Evolutionary conservation across 352 stramenopile species (phyloP).

Genomic region (Globisporangium uncinulatum): DNA sequence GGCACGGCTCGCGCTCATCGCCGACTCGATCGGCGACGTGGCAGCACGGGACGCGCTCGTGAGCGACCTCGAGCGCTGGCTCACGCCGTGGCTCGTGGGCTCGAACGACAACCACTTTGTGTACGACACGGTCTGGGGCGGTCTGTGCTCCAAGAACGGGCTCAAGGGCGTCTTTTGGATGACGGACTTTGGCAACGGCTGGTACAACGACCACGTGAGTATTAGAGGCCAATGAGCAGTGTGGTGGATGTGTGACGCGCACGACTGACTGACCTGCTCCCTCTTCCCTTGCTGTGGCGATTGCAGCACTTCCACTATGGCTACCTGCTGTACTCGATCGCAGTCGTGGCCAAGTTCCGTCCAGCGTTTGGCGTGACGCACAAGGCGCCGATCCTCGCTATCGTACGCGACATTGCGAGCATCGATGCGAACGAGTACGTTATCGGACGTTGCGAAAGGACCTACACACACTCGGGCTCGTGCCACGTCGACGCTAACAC

Average conservation of each 20-base stretch:
- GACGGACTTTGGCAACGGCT: slow-evolving; percentile 92
- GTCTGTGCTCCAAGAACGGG: slow-evolving; percentile 87
- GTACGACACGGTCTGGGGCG: slow-evolving; percentile 92
- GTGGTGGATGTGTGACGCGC: background rate
- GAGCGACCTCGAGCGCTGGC: slow-evolving; percentile 54
- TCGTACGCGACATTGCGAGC: slow-evolving; percentile 77
- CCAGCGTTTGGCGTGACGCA: slow-evolving; percentile 64
- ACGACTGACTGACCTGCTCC: background rate
- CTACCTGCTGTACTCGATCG: slow-evolving; percentile 87
- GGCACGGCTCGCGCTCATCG: slow-evolving; percentile 73
- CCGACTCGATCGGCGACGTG: slow-evolving; percentile 55
- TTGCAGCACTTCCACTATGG: slow-evolving; percentile 96
- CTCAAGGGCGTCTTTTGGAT: slow-evolving; percentile 87
- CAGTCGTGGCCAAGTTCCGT: slow-evolving; percentile 75
- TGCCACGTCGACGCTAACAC: background rate
- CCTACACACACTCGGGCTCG: background rate
- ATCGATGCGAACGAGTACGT: slow-evolving; percentile 57
- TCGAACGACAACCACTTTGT: slow-evolving; percentile 83
- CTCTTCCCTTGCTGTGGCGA: slow-evolving; percentile 3
- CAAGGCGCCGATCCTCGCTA: slow-evolving; percentile 67
- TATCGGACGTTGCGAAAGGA: background rate
- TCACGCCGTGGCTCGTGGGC: slow-evolving; percentile 74
- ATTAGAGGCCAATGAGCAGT: background rate
- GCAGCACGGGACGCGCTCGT: slow-evolving; percentile 50
- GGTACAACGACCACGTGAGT: slow-evolving; percentile 83